A percentile compares a stretch with the other conserved stretches of the same genome.
phyloP scores from a whole-genome alignment of 75 land plant species.

The Pinus tabuliformis region DNA sequence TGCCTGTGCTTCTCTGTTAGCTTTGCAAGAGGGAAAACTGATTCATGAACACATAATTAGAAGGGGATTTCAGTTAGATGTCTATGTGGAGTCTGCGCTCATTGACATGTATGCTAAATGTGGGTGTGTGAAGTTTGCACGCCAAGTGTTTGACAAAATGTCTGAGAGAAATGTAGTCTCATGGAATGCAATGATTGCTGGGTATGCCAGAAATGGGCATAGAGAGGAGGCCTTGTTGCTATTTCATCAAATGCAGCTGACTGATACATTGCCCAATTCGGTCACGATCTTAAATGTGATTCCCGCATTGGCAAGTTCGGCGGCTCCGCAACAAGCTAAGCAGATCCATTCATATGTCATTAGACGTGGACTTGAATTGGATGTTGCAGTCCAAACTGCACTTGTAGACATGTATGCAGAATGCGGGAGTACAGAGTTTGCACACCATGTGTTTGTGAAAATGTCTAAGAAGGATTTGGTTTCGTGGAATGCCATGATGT shows the following conservation, averaged over 20 bases:
- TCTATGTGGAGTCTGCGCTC: constrained; percentile 1
- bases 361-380: constrained; percentile 12
- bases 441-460: constrained; percentile 45
- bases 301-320: background rate
- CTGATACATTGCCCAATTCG: background rate
- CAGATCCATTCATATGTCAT: constrained; percentile 3
- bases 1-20: constrained; percentile 7
- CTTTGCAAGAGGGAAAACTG: constrained; percentile 1
- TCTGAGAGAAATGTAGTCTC: background rate
- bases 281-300: background rate
- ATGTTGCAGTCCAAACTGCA: constrained; percentile 8
- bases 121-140: background rate
- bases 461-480: constrained; percentile 30
- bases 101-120: constrained; percentile 27
- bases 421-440: constrained; percentile 46
- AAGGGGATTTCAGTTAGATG: constrained; percentile 3
- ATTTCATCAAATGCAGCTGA: constrained; percentile 7
- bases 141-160: constrained; percentile 9
- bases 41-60: constrained; percentile 2
- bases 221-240: background rate
- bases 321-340: constrained; percentile 1
- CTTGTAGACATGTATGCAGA: constrained; percentile 15
- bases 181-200: constrained; percentile 8
- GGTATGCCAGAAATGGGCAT: constrained; percentile 3
- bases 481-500: constrained; percentile 50